phyloP scores from a whole-genome alignment of 31 red algal genomes.

The Odonthalia washingtoniensis region DNA sequence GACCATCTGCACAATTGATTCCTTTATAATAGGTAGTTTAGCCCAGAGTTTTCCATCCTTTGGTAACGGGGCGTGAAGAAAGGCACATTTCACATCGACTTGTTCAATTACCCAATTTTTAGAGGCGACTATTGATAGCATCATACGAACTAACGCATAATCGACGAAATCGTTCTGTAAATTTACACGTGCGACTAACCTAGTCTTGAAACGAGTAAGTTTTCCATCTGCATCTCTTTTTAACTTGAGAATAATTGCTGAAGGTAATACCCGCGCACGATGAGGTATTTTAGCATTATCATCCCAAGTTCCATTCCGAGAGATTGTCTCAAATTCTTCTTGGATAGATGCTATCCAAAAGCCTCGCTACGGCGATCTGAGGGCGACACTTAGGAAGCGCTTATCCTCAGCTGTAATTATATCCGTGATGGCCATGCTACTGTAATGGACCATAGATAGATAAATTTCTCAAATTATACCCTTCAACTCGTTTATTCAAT shows the following conservation, averaged over 20 bases:
- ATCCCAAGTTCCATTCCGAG: slow-evolving; percentile 14
- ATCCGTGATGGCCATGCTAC: not conserved
- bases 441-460: too few relatives aligned
- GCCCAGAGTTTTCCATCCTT: not conserved
- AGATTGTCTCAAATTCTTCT: slow-evolving; percentile 34
- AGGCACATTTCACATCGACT: slow-evolving; percentile 44
- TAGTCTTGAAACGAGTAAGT: slow-evolving; percentile 39
- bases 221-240: slow-evolving; percentile 33
- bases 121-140: not conserved
- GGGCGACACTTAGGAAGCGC: not conserved
- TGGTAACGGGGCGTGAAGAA: slow-evolving; percentile 35
- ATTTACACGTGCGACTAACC: slow-evolving; percentile 33
- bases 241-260: slow-evolving; percentile 31
- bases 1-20: not conserved
- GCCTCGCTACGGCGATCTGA: slow-evolving; percentile 16
- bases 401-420: slow-evolving; percentile 24
- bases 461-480: too few relatives aligned
- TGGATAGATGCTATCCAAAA: slow-evolving; percentile 28
- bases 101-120: slow-evolving; percentile 8
- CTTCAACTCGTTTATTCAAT: too few relatives aligned
- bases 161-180: slow-evolving; percentile 23
- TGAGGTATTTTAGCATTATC: not conserved
- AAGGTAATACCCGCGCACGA: not conserved
- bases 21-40: slow-evolving; percentile 9
- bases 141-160: slow-evolving; percentile 19